A percentile compares a stretch with the other conserved stretches of the same genome.
Evolutionary conservation across 2,329 filamentous ascomycete species (phyloP).

Genomic region (Lecanicillium sp.): DNA sequence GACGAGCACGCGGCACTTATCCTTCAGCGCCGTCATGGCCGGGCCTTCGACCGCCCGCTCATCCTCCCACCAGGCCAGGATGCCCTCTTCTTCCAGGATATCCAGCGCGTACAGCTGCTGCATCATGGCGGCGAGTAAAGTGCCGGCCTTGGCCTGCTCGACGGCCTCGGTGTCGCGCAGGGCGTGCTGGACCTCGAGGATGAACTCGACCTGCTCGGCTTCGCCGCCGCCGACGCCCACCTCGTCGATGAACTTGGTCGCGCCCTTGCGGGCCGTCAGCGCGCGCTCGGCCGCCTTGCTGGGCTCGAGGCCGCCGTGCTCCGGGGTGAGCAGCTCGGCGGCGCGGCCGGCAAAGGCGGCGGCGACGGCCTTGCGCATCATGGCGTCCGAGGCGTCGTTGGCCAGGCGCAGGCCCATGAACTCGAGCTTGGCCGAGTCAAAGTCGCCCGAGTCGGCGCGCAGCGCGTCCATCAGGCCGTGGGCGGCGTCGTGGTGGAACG

Average conservation of each 20-base stretch:
- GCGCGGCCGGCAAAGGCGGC: constrained; percentile 79
- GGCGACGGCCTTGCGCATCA: constrained; percentile 81
- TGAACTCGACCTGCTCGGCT: constrained; percentile 77
- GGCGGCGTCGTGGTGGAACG: constrained; percentile 83
- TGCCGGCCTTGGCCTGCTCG: constrained; percentile 41
- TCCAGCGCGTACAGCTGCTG: constrained; percentile 83
- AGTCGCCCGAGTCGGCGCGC: constrained; percentile 66
- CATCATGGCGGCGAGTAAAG: constrained; percentile 66
- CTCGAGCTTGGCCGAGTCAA: constrained; percentile 77
- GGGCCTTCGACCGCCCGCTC: constrained; percentile 57
- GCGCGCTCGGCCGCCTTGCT: constrained; percentile 57
- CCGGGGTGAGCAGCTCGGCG: constrained; percentile 53
- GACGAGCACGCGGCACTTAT: constrained; percentile 69
- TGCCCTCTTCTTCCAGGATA: constrained; percentile 80
- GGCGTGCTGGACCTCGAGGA: constrained; percentile 75
- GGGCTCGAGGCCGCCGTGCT: constrained; percentile 47
- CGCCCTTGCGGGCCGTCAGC: constrained; percentile 46
- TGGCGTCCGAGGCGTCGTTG: constrained; percentile 80
- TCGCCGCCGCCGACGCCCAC: constrained; percentile 58
- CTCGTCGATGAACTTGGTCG: constrained; percentile 48
- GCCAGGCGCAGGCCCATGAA: constrained; percentile 89
- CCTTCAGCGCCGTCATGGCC: constrained; percentile 61
- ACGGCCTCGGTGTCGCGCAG: constrained; percentile 39
- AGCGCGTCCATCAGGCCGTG: constrained; percentile 81
- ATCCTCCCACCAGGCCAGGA: constrained; percentile 83